Conservation (phyloP, 805 yeast species). For the Sporopachydermia quercuum region DNA sequence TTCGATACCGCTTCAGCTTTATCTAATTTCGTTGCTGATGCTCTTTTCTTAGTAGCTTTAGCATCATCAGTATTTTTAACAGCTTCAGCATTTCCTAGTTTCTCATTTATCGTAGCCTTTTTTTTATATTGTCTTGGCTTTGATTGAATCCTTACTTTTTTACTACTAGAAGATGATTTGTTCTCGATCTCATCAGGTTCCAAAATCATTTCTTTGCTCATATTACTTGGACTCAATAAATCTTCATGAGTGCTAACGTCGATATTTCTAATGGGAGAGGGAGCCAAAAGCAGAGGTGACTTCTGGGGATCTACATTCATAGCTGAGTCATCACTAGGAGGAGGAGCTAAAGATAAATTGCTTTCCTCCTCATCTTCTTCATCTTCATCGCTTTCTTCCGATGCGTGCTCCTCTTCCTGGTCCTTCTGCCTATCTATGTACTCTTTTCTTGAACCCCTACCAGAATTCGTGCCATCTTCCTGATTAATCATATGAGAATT, state of each 20-base stretch:
- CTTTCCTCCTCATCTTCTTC: neutral
- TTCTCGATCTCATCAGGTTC: neutral
- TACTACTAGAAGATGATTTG: no score
- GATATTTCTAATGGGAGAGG: constrained; percentile 13
- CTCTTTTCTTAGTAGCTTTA: constrained; percentile 8
- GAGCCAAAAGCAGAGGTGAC: neutral
- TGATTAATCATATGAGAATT: no score
- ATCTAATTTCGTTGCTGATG: constrained; percentile 16
- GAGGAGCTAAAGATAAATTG: neutral
- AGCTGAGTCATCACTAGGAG: neutral
- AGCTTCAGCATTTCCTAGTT: constrained; percentile 12
- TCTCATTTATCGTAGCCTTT: no score
- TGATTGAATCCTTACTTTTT: no score
- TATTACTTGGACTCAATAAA: neutral
- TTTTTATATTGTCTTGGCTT: no score
- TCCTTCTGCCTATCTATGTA: no score
- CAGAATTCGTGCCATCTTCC: no score
- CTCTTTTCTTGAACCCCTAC: neutral
- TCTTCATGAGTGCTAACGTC: constrained; percentile 1
- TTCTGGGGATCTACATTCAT: constrained; percentile 1
- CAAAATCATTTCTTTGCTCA: neutral
- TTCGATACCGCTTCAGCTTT: constrained; percentile 10
- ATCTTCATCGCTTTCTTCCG: no score
- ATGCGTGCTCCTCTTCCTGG: no score
- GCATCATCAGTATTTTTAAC: constrained; percentile 8